phyloP scores from a whole-genome alignment of 2,329 filamentous ascomycete genomes.

The Dryadomyces sulphureus region DNA sequence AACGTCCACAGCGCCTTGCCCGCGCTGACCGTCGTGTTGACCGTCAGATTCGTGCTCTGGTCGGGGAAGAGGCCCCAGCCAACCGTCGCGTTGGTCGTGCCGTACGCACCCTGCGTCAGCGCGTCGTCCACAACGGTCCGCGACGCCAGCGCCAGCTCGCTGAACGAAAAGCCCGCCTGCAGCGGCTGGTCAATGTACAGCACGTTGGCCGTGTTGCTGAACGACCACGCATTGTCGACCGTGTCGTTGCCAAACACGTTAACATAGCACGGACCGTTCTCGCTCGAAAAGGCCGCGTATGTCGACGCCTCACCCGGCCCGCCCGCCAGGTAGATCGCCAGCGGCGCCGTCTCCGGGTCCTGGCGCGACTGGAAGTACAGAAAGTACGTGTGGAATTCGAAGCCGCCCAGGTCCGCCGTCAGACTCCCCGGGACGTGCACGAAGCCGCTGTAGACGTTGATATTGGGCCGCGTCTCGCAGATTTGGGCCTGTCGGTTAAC shows the following conservation, averaged over 20 bases:
- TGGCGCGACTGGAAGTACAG: constrained; percentile 46
- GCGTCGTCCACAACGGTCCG: neutral
- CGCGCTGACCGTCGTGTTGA: constrained; percentile 2
- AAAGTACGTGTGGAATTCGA: constrained; percentile 45
- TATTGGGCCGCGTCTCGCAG: constrained; percentile 34
- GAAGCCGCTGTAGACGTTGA: constrained; percentile 43
- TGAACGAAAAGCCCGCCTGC: constrained; percentile 7
- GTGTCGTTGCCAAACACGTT: constrained; percentile 3
- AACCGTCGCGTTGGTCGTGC: constrained; percentile 9
- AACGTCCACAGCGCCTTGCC: constrained; percentile 3
- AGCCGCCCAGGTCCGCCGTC: neutral
- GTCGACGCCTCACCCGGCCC: constrained; percentile 25
- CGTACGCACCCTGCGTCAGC: neutral
- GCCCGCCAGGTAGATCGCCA: constrained; percentile 23
- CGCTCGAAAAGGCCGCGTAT: constrained; percentile 23
- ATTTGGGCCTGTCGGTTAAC: constrained; percentile 15
- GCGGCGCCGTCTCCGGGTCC: constrained; percentile 14
- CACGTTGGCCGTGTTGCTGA: constrained; percentile 5
- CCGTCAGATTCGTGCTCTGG: constrained; percentile 1
- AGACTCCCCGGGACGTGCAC: constrained; percentile 33
- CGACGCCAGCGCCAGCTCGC: neutral
- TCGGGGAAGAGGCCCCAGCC: constrained; percentile 10
- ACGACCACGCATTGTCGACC: constrained; percentile 3
- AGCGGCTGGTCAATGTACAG: constrained; percentile 8
- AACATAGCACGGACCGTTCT: constrained; percentile 24